Percentiles rank a stretch among this genome's conserved stretches.
phyloP scores from a whole-genome alignment of 73 alveolate species.

The Symbiodinium pilosum region DNA sequence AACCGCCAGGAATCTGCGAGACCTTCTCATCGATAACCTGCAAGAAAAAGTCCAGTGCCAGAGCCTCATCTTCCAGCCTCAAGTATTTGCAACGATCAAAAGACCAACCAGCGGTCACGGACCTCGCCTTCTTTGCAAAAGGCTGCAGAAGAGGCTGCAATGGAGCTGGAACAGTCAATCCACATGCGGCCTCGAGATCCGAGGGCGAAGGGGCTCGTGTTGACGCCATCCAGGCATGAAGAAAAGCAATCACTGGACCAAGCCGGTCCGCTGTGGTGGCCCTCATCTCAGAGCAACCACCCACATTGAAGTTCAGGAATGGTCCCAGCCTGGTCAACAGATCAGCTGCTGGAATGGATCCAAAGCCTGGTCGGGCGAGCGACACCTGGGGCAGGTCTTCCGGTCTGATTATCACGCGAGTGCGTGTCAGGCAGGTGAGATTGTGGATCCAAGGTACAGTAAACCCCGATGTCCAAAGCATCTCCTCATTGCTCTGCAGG shows the following conservation, averaged over 20 bases:
- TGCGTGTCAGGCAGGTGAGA: constrained; percentile 41
- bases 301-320: constrained; percentile 22
- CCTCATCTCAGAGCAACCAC: constrained; percentile 19
- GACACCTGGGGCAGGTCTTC: neutral
- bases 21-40: neutral
- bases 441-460: constrained; percentile 83
- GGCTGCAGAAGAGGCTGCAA: neutral
- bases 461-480: constrained; percentile 66
- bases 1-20: neutral
- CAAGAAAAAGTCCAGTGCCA: neutral
- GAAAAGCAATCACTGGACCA: neutral
- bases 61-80: neutral
- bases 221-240: constrained; percentile 53
- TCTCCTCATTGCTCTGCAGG: constrained; percentile 63
- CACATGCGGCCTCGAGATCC: too few species aligned
- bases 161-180: neutral
- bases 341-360: neutral
- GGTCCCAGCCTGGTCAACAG: neutral
- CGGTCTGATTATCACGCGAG: neutral
- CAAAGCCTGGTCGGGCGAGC: neutral
- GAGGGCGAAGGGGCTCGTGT: neutral
- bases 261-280: neutral
- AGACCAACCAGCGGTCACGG: neutral
- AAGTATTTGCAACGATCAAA: neutral
- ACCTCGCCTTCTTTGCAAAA: neutral